These are phyloP conservation scores for Nakataea oryzae DNA, from an alignment of 2,329 filamentous ascomycete genomes.

Conservation along the genomic window DNA sequence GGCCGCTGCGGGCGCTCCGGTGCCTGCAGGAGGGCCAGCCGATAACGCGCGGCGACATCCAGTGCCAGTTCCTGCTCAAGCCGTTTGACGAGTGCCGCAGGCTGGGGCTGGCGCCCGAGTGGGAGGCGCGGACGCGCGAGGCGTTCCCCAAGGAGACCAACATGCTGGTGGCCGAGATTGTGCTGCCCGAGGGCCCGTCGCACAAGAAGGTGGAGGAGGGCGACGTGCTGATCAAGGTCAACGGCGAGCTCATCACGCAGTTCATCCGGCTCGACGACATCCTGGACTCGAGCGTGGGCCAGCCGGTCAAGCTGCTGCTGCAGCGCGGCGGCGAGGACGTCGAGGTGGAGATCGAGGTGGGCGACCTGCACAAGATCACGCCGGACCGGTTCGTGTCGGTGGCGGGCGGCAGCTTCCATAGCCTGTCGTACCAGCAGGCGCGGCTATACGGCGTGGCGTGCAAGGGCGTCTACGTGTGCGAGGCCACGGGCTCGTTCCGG, in stretches of 20 bases:
- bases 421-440: conserved; percentile 96
- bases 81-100: conserved; percentile 94
- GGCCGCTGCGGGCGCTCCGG: conserved; percentile 75
- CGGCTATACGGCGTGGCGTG: conserved; percentile 87
- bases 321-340: conserved; percentile 84
- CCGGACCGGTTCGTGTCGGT: conserved; percentile 93
- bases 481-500: conserved; percentile 88
- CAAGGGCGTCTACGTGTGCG: conserved; percentile 88
- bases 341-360: conserved; percentile 74
- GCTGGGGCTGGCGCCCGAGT: conserved; percentile 71
- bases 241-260: conserved; percentile 84
- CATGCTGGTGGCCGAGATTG: conserved; percentile 93
- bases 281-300: conserved; percentile 75
- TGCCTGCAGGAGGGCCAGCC: conserved; percentile 68
- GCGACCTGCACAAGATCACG: conserved; percentile 87
- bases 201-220: conserved; percentile 85
- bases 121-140: conserved; percentile 76
- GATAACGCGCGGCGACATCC: conserved; percentile 89
- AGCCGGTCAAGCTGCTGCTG: conserved; percentile 68
- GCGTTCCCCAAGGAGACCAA: conserved; percentile 88
- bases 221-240: conserved; percentile 87
- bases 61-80: conserved; percentile 94
- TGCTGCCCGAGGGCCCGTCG: conserved; percentile 82
- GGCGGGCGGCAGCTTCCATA: conserved; percentile 88
- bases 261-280: conserved; percentile 89